phyloP scores from a whole-genome alignment of 768 basidiomycete species.

The Tephrocybe rancida region DNA sequence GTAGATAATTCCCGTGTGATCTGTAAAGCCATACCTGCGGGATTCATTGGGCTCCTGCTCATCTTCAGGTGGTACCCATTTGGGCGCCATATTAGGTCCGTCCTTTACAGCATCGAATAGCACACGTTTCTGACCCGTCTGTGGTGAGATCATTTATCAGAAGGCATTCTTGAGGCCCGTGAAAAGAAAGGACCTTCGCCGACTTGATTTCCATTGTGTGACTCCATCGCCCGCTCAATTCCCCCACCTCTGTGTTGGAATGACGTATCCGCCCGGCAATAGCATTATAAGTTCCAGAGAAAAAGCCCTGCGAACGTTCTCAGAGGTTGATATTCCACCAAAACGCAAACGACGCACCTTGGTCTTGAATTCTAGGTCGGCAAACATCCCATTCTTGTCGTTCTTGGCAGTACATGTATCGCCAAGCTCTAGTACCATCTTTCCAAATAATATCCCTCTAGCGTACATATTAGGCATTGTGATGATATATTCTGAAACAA shows the following conservation, averaged over 20 bases:
- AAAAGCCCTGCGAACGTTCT: constrained; percentile 73
- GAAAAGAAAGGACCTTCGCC: constrained; percentile 49
- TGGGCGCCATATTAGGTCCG: constrained; percentile 73
- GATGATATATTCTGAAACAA: constrained; percentile 71
- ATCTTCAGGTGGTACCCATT: constrained; percentile 82
- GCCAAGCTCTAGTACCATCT: constrained; percentile 96
- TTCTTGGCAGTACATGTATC: constrained; percentile 87
- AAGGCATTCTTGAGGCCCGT: background rate
- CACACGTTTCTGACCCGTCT: constrained; percentile 72
- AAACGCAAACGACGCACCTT: constrained; percentile 56
- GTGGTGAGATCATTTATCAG: background rate
- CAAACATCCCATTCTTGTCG: constrained; percentile 69
- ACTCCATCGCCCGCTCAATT: constrained; percentile 91
- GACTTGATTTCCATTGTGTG: constrained; percentile 85
- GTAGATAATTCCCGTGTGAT: background rate
- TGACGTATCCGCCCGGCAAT: constrained; percentile 80
- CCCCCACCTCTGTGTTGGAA: constrained; percentile 69
- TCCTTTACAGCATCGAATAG: constrained; percentile 86
- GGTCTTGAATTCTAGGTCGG: constrained; percentile 96
- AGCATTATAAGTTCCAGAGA: constrained; percentile 95
- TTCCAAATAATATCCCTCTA: constrained; percentile 83
- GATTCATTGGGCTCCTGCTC: constrained; percentile 93
- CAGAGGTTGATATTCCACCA: background rate
- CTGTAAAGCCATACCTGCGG: constrained; percentile 50
- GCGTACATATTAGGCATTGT: constrained; percentile 99